Evolutionary conservation across 352 stramenopile species (phyloP).

Genomic region (Albugo laibachii): DNA sequence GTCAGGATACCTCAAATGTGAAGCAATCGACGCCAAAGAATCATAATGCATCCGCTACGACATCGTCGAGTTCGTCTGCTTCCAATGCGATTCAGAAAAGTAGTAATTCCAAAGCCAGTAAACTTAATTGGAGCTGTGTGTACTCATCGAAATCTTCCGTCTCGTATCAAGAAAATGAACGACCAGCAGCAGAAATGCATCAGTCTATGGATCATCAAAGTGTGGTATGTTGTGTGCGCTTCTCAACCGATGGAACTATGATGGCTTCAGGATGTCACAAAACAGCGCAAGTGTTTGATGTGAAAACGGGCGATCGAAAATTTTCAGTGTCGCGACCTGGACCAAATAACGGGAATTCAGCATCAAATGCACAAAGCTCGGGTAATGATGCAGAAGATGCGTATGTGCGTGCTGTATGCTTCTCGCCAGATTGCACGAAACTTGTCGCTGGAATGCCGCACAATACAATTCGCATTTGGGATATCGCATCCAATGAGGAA

Average conservation of each 20-base stretch:
- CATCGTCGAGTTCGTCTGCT: not conserved
- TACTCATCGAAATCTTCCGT: conserved; percentile 55
- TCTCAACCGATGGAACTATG: conserved; percentile 68
- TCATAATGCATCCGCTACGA: not conserved
- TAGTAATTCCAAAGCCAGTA: conserved; percentile 58
- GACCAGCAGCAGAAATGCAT: conserved; percentile 64
- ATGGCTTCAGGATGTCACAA: conserved; percentile 77
- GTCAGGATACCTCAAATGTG: conserved; percentile 10
- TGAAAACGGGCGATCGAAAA: conserved; percentile 67
- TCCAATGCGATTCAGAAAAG: conserved; percentile 51
- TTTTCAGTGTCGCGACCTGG: conserved; percentile 54
- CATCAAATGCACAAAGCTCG: conserved; percentile 1
- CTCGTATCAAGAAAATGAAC: conserved; percentile 55
- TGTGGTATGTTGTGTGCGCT: conserved; percentile 72
- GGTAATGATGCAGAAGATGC: conserved; percentile 58
- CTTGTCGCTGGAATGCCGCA: conserved; percentile 74
- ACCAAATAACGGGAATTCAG: not conserved
- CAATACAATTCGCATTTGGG: conserved; percentile 76
- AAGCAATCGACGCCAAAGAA: conserved; percentile 7
- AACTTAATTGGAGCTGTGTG: conserved; percentile 70
- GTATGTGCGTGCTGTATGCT: conserved; percentile 69
- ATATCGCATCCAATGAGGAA: conserved; percentile 76
- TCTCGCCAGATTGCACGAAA: conserved; percentile 70
- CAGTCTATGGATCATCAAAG: conserved; percentile 81
- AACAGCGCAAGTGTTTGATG: conserved; percentile 71